These are phyloP conservation scores for Rhizoctonia solani DNA, from an alignment of 1,284 basidiomycete genomes.

Conservation along the genomic window DNA sequence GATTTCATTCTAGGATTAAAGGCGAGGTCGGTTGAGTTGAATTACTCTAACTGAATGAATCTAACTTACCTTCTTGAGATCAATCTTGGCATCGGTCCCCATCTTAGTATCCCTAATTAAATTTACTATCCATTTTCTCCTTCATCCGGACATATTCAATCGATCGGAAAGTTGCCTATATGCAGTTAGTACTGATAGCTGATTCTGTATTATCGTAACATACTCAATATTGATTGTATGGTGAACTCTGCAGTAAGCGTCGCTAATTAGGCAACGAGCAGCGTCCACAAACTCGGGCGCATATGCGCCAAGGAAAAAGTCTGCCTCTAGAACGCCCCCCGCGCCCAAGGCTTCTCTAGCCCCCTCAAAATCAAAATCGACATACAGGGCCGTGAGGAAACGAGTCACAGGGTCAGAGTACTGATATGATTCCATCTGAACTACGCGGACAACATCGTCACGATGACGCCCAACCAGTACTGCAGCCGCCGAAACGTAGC, in stretches of 20 bases:
- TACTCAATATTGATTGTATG: constrained; percentile 93
- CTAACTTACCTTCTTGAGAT: constrained; percentile 79
- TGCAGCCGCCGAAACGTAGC: constrained; percentile 92
- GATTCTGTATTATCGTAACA: constrained; percentile 44
- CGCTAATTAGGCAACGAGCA: constrained; percentile 91
- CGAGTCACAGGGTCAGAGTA: constrained; percentile 92
- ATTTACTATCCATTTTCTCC: constrained; percentile 99
- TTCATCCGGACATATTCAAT: constrained; percentile 90
- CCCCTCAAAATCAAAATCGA: constrained; percentile 89
- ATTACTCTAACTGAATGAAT: constrained; percentile 3
- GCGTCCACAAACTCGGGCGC: constrained; percentile 95
- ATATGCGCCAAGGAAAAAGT: constrained; percentile 93
- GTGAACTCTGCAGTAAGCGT: constrained; percentile 97
- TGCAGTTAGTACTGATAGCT: not conserved
- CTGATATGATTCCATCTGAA: constrained; percentile 93
- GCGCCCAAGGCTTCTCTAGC: constrained; percentile 82
- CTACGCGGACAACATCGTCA: constrained; percentile 85
- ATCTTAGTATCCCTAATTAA: constrained; percentile 91
- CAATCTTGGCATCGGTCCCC: constrained; percentile 95
- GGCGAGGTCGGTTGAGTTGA: constrained; percentile 4
- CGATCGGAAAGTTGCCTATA: constrained; percentile 86
- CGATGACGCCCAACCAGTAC: constrained; percentile 88
- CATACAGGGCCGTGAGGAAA: constrained; percentile 91
- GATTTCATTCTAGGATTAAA: constrained; percentile 77
- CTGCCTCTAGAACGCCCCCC: constrained; percentile 82